These are phyloP conservation scores for Ceratorhiza oryzae-sativae DNA, from an alignment of 1,284 basidiomycete genomes.

Conservation along the genomic window DNA sequence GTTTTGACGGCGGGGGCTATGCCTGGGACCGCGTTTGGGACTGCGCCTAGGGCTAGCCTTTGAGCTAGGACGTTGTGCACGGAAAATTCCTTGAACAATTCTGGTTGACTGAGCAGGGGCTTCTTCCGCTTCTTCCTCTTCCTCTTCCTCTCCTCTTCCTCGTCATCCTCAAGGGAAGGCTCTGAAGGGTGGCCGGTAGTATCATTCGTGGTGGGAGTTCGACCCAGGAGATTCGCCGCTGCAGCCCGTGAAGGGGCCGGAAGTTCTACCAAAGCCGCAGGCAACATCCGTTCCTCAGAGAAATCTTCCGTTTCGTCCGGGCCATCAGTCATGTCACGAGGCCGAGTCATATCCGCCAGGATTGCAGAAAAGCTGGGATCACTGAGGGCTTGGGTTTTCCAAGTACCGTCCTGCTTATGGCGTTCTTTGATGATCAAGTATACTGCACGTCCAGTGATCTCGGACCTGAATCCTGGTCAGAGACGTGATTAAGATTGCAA, in stretches of 20 bases:
- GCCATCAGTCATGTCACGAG: background rate
- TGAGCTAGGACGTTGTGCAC: background rate
- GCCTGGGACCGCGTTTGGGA: background rate
- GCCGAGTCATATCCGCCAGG: slow-evolving; percentile 11
- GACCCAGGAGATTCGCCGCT: background rate
- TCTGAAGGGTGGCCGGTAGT: background rate
- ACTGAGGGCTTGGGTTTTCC: background rate
- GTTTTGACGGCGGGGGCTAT: background rate
- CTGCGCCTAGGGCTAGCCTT: background rate
- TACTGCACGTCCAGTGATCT: slow-evolving; percentile 19
- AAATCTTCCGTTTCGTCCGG: background rate
- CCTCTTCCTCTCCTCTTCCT: background rate
- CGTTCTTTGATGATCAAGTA: slow-evolving; percentile 20
- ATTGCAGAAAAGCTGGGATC: background rate
- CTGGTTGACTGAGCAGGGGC: background rate
- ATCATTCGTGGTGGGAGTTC: background rate
- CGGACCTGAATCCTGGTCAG: background rate
- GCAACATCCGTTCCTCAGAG: background rate
- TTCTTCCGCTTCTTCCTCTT: background rate
- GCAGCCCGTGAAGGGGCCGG: background rate
- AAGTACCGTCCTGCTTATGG: slow-evolving; percentile 22
- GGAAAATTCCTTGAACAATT: background rate
- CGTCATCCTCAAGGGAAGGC: background rate
- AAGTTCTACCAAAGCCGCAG: slow-evolving; percentile 2
- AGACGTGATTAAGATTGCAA: background rate